Evolutionary conservation across 2,329 filamentous ascomycete genomes (phyloP).

Genomic region (Pseudogymnoascus sp.): DNA sequence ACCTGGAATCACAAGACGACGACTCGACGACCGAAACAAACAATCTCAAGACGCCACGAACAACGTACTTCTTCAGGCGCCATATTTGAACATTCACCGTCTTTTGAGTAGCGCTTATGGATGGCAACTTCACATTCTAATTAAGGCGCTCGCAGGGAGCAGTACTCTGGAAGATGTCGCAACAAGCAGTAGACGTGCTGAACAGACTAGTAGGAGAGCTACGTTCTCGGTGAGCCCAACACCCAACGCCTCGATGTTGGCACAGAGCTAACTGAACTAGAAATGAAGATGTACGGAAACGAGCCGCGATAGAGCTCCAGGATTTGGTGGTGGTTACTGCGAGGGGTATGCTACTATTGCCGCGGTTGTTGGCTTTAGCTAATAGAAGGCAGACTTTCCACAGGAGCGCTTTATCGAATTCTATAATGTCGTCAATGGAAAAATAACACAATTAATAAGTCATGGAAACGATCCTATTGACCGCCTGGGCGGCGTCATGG

Average conservation of each 20-base stretch:
- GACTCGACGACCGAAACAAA: constrained; percentile 5
- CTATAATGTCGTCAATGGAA: constrained; percentile 57
- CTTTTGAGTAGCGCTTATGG: constrained; percentile 17
- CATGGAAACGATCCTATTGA: constrained; percentile 82
- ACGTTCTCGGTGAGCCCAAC: constrained; percentile 21
- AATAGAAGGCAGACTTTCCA: constrained; percentile 52
- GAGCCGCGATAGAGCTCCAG: constrained; percentile 26
- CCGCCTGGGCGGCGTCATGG: constrained; percentile 82
- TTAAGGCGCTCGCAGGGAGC: constrained; percentile 17
- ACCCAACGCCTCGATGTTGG: not conserved
- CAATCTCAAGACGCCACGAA: constrained; percentile 4
- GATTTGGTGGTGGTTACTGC: constrained; percentile 26
- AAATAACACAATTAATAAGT: constrained; percentile 65
- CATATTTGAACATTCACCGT: not conserved
- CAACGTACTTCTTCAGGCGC: not conserved
- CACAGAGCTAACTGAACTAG: constrained; percentile 14
- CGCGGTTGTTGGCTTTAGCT: not conserved
- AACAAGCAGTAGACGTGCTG: constrained; percentile 25
- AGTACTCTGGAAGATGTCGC: constrained; percentile 20
- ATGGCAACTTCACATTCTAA: constrained; percentile 19
- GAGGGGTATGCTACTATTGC: constrained; percentile 22
- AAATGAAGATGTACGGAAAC: constrained; percentile 26
- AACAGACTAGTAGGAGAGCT: constrained; percentile 26
- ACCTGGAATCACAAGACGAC: constrained; percentile 2
- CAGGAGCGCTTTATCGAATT: constrained; percentile 69